Percentiles rank a stretch among this genome's conserved stretches.
Conservation (phyloP, 2,329 filamentous ascomycete genomes). For the Claviceps spartinae region DNA sequence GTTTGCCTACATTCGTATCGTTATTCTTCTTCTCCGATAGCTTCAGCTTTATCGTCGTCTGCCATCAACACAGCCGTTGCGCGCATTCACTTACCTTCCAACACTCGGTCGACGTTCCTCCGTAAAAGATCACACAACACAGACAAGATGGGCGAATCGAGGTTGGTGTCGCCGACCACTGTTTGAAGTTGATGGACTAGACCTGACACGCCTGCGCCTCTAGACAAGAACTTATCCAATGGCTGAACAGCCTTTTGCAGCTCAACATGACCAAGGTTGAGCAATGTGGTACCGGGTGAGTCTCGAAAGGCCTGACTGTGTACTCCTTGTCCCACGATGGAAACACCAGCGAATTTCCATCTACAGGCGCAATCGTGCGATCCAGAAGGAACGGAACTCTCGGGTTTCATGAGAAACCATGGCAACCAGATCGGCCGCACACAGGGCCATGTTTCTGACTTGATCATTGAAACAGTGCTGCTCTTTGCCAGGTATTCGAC, state of each 20-base stretch:
- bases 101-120: not conserved
- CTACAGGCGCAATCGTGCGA: too few species aligned
- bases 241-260: constrained; percentile 95
- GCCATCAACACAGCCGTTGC: not conserved
- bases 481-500: constrained; percentile 94
- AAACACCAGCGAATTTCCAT: too few species aligned
- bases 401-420: too few species aligned
- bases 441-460: not conserved
- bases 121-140: constrained; percentile 7
- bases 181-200: not conserved
- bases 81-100: not conserved
- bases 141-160: constrained; percentile 34
- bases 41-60: not conserved
- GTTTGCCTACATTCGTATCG: not conserved
- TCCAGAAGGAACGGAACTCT: too few species aligned
- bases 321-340: constrained; percentile 7
- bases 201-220: constrained; percentile 11
- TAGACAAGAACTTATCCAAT: constrained; percentile 91
- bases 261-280: constrained; percentile 98
- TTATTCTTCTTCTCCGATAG: constrained; percentile 2
- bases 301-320: constrained; percentile 6
- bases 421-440: too few species aligned
- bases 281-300: constrained; percentile 92
- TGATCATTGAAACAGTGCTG: constrained; percentile 49
- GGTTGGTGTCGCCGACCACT: constrained; percentile 18